Conservation (phyloP, 805 yeast genomes). For the Hanseniaspora valbyensis region DNA sequence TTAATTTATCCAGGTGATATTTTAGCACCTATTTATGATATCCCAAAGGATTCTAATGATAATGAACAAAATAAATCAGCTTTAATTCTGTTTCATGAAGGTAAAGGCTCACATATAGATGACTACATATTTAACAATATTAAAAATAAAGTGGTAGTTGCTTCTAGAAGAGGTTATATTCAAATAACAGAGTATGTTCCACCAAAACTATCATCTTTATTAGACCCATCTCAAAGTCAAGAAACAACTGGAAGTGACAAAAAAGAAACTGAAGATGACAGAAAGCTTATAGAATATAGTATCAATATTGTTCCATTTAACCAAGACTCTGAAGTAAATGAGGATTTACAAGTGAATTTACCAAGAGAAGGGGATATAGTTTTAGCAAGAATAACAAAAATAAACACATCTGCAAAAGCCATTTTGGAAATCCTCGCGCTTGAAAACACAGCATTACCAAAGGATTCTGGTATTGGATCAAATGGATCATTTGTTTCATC, state of each 20-base stretch:
- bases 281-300: constrained; percentile 20
- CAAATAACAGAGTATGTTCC: constrained; percentile 23
- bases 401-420: constrained; percentile 54
- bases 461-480: constrained; percentile 58
- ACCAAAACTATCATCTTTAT: constrained; percentile 15
- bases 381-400: constrained; percentile 57
- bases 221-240: constrained; percentile 15
- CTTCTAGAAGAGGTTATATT: constrained; percentile 58
- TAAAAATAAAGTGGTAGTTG: constrained; percentile 35
- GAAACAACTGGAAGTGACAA: constrained; percentile 8
- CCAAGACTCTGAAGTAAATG: constrained; percentile 17
- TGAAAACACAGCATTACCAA: constrained; percentile 46
- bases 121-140: constrained; percentile 33
- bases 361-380: constrained; percentile 83
- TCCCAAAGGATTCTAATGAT: constrained; percentile 5
- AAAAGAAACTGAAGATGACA: constrained; percentile 11
- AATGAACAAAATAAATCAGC: constrained; percentile 24
- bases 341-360: constrained; percentile 37
- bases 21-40: constrained; percentile 46
- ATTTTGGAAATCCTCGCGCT: constrained; percentile 64
- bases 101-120: constrained; percentile 51
- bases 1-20: constrained; percentile 72
- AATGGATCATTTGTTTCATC: constrained; percentile 35
- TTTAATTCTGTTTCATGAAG: constrained; percentile 43
- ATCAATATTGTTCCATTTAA: constrained; percentile 26